phyloP scores from a whole-genome alignment of 331 rosid genomes.

The Malus hybrid region DNA sequence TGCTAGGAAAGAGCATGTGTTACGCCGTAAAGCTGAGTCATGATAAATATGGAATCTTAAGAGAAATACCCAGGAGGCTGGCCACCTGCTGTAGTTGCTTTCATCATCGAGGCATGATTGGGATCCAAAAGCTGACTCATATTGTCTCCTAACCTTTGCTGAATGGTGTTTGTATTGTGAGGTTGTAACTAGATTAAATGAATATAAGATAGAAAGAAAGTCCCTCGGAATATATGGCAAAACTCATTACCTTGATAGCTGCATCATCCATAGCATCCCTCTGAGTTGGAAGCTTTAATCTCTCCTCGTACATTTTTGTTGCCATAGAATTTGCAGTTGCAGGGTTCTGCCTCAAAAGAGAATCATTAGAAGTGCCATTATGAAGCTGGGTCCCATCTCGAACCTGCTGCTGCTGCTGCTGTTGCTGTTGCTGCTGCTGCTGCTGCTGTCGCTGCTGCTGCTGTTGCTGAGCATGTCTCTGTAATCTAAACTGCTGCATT shows the following conservation, averaged over 20 bases:
- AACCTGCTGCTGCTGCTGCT: constrained; percentile 19
- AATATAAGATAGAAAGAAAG: constrained; percentile 1
- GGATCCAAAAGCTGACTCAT: constrained; percentile 38
- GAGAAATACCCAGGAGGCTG: constrained; percentile 55
- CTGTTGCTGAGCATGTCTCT: constrained; percentile 4
- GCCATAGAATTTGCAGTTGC: constrained; percentile 37
- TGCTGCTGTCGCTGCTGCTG: too few species aligned
- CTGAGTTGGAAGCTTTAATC: constrained; percentile 36
- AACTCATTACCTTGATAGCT: constrained; percentile 33
- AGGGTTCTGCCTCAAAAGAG: constrained; percentile 36
- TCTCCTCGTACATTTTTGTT: constrained; percentile 37
- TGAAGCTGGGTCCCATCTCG: constrained; percentile 30
- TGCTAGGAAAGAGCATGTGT: background rate
- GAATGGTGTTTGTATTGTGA: constrained; percentile 22
- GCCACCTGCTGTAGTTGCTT: constrained; percentile 38
- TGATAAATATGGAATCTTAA: constrained; percentile 1
- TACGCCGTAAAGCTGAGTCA: constrained; percentile 11
- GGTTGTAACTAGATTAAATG: constrained; percentile 7
- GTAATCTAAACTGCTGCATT: constrained; percentile 36
- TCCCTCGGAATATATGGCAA: constrained; percentile 5
- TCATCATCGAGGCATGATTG: constrained; percentile 33
- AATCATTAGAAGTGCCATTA: constrained; percentile 25
- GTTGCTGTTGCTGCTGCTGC: background rate
- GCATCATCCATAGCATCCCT: constrained; percentile 45
- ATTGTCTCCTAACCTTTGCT: constrained; percentile 43